Evolutionary conservation across 805 yeast species (phyloP).

Genomic region (Yamadazyma sp.): DNA sequence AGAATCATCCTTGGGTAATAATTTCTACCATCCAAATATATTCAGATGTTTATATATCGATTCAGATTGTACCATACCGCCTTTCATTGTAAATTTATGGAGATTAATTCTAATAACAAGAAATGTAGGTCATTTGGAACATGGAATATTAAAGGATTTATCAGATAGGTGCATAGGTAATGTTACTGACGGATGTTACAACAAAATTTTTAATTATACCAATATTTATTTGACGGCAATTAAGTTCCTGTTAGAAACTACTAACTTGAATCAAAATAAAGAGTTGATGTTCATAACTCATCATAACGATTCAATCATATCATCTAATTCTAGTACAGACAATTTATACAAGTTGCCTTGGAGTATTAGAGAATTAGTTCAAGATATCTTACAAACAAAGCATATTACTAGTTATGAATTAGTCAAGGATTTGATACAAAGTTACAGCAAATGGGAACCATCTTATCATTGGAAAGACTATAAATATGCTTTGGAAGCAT

Average conservation of each 20-base stretch:
- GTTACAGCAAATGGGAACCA: constrained; percentile 30
- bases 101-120: constrained; percentile 27
- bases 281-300: constrained; percentile 9
- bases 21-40: constrained; percentile 36
- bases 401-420: constrained; percentile 25
- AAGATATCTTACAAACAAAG: constrained; percentile 30
- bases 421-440: constrained; percentile 21
- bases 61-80: constrained; percentile 18
- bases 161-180: constrained; percentile 28
- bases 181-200: constrained; percentile 24
- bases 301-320: constrained; percentile 3
- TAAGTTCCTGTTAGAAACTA: constrained; percentile 35
- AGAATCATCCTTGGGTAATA: constrained; percentile 26
- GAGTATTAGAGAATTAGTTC: constrained; percentile 35
- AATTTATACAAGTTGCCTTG: constrained; percentile 32
- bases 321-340: background rate
- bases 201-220: constrained; percentile 20
- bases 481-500: constrained; percentile 30
- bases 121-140: constrained; percentile 36
- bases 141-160: constrained; percentile 26
- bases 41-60: constrained; percentile 25
- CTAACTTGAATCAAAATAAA: constrained; percentile 22
- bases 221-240: constrained; percentile 28
- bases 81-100: constrained; percentile 26
- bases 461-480: constrained; percentile 30